Conservation (phyloP, 2,329 filamentous ascomycete genomes). For the Byssoonygena ceratinophila region DNA sequence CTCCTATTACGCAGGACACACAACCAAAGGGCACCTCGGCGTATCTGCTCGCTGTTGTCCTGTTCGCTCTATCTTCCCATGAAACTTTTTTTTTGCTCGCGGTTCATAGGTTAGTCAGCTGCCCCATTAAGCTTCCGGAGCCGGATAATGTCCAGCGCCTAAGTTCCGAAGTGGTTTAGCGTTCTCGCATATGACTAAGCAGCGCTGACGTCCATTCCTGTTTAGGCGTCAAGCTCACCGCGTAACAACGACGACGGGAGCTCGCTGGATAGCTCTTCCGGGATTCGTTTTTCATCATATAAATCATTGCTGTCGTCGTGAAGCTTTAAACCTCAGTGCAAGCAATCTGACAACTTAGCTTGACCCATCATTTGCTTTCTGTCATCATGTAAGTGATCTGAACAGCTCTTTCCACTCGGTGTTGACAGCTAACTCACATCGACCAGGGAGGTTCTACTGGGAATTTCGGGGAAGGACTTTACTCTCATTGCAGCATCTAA, state of each 20-base stretch:
- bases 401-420: neutral
- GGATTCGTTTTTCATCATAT: neutral
- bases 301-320: neutral
- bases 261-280: neutral
- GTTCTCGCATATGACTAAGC: neutral
- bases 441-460: constrained; percentile 86
- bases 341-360: neutral
- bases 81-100: constrained; percentile 15
- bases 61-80: neutral
- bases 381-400: constrained; percentile 6
- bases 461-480: constrained; percentile 98
- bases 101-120: no score
- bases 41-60: neutral
- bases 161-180: neutral
- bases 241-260: constrained; percentile 5
- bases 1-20: neutral
- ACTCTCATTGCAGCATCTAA: constrained; percentile 96
- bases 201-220: constrained; percentile 2
- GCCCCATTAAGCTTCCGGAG: neutral
- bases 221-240: constrained; percentile 10
- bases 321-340: neutral
- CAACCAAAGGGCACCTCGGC: neutral
- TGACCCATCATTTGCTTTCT: neutral
- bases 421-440: constrained; percentile 12
- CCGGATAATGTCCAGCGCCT: neutral